Evolutionary conservation across 2,329 filamentous ascomycete genomes (phyloP), one percentile per base, ranked within the genome.

Genomic region (Zasmidium cellare): DNA sequence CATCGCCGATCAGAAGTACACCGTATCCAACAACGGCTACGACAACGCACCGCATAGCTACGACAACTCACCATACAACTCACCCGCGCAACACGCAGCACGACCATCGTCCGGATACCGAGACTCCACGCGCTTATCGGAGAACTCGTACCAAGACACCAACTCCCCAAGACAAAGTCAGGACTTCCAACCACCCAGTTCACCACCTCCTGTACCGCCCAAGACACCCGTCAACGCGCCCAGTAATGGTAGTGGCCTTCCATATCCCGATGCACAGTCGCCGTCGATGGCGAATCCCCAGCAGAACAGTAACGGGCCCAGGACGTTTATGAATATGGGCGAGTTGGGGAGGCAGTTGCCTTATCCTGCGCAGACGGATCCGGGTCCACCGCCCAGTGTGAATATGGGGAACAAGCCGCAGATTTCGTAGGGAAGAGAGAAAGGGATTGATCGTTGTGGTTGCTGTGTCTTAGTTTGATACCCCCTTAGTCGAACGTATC

Each of bases 381-480:
- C 35, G 16, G 35, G 35, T 6, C 87, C 89, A 24, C 92, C 93
- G 18, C 93, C 93, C 2, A 80, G 84, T 6, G 91, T 96, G 7
- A 96, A 96, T 68, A 89, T 91, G 82, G 87, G 89, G 46, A 85
- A 87, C 65, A 97, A 97, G 74, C 93, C 93, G 46, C 58, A 57
- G 20, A 50, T 66, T 23, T 60, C 50, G 52, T 53, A 52, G 47
- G 51, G 59, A 62, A 11, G 48, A 48, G 5, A 11, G 6, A 24
- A 28, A 9, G 3, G 9, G 18, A 14, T 49, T 49, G 45, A 24
- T 25, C 47, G 38, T 55, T 51, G 50, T 24, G 11, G 20, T 28
- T 54, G 38, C 18, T 46, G 51, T n/a, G 24, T 44, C 28, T 31
- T 41, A 46, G 41, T 55, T 25, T 55, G 53, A 55, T 55, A 55